A percentile compares a stretch with the other conserved stretches of the same genome.
Evolutionary conservation across 768 basidiomycete species (phyloP).

Genomic region (Mycena polygramma): DNA sequence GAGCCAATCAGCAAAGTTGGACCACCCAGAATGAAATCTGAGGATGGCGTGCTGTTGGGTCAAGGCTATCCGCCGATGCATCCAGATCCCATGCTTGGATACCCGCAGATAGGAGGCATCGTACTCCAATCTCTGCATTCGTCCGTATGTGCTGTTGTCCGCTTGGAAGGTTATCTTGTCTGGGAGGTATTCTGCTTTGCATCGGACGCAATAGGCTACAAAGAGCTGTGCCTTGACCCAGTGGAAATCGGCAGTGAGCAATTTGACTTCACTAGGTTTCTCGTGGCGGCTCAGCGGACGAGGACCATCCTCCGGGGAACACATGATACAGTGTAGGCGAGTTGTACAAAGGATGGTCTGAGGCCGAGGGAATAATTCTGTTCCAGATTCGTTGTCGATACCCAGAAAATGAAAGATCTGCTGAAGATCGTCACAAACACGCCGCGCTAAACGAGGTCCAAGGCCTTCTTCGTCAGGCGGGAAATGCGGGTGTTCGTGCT

Average conservation of each 20-base stretch:
- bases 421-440: background rate
- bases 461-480: background rate
- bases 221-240: background rate
- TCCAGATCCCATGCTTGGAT: background rate
- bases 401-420: slow-evolving; percentile 1
- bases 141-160: background rate
- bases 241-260: background rate
- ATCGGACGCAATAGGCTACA: background rate
- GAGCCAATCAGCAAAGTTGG: background rate
- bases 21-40: background rate
- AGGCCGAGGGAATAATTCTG: background rate
- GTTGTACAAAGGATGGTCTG: background rate
- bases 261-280: background rate
- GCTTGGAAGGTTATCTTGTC: background rate
- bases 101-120: background rate
- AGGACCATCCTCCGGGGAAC: background rate
- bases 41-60: background rate
- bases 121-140: background rate
- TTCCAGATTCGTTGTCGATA: background rate
- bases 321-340: background rate
- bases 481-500: too few relatives aligned
- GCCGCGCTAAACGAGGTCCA: background rate
- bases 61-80: background rate
- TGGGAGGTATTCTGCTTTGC: background rate
- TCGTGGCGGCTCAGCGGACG: background rate